Conservation (phyloP, 768 basidiomycete genomes). For the Arthromyces matolae region DNA sequence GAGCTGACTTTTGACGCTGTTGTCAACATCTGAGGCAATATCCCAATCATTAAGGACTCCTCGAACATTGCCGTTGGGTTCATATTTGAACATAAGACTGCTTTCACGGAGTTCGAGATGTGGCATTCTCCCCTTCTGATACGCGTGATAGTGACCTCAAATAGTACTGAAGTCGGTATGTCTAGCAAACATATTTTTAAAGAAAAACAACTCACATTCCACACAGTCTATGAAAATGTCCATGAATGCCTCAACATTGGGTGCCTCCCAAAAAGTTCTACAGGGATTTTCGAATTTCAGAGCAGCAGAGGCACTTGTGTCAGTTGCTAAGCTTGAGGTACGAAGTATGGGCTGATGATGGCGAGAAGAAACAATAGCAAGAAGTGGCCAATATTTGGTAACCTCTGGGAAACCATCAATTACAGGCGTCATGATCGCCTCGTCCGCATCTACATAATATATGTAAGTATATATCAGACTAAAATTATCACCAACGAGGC, state of each 20-base stretch:
- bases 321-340: no score
- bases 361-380: no score
- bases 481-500: no score
- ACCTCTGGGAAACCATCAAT: no score
- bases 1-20: neutral
- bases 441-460: no score
- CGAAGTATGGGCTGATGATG: no score
- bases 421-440: no score
- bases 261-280: constrained; percentile 20
- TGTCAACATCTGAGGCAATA: constrained; percentile 15
- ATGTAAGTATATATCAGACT: no score
- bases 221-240: constrained; percentile 26
- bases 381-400: no score
- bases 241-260: constrained; percentile 22
- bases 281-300: constrained; percentile 20
- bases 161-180: neutral
- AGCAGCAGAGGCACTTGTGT: no score
- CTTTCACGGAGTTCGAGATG: constrained; percentile 30
- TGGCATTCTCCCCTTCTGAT: constrained; percentile 18
- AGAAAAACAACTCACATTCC: constrained; percentile 22
- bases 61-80: constrained; percentile 1
- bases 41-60: constrained; percentile 30
- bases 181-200: neutral
- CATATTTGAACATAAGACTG: constrained; percentile 24
- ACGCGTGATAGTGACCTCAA: constrained; percentile 24